Base-by-base conservation (phyloP, 2,329 filamentous ascomycete species). In the Botrytis squamosa region DNA sequence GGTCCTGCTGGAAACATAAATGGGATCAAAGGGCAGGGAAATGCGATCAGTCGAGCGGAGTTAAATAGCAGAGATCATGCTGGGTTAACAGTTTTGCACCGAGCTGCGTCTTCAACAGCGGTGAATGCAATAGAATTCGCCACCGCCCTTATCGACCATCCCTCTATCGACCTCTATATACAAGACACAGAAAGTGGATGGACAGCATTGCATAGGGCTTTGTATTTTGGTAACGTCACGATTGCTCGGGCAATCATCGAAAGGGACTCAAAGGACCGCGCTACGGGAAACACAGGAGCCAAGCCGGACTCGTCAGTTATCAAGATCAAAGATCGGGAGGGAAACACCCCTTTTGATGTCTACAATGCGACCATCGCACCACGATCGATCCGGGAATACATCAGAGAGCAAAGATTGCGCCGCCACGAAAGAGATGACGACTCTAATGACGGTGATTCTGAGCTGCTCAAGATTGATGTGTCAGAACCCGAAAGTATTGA, bases 311-410 rank as follows among this genome's bases (percentile, higher is more conserved):
- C 71, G 16, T 91, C 91, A 42, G 84, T 98, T 60, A 95, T 98
- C 80, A 98, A 97, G 84, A 93, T 96, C 70, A 99, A 98, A 82
- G 96, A 99, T 80, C 90, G 93, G 74, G 96, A 98, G 83, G 95
- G 95, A 16, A 94, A 97, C 80, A 97, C 94, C 77, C 95, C 96
- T 0, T 95, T 98, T 77, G 96, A 98, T 81, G 84, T 99, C 18
- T 98, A 97, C 79, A 92, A 93, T 76, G 90, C 93, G 57, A 97
- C 94, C 0, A 96, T 98, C 78, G 91, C 92, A 68, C 88, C 92
- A 73, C 89, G 93, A n/a, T 89, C 88, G n/a, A 57, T 57, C n/a
- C 81, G 94, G 25, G 87, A 87, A 73, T 74, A 73, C 59, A 72
- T 67, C 74, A 59, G 67, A 46, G 72, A 75, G 71, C 49, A 68